These are phyloP conservation scores for Termitomyces sp. DNA, from an alignment of 768 basidiomycete species.

Conservation along the genomic window DNA sequence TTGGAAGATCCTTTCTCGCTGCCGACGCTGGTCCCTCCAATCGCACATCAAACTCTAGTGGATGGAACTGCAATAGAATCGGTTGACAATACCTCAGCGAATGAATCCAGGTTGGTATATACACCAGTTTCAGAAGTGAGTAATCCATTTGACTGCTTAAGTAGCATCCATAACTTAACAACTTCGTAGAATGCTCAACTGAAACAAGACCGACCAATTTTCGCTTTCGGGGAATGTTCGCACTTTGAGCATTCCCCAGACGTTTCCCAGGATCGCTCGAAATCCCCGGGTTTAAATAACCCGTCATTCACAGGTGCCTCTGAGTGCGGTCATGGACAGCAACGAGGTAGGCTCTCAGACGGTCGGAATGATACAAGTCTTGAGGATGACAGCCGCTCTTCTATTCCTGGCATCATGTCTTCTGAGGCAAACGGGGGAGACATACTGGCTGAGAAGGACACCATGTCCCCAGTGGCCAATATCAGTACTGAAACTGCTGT, in stretches of 20 bases:
- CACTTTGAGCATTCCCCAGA: neutral
- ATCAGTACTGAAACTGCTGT: conserved; percentile 51
- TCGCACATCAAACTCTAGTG: neutral
- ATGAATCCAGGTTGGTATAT: neutral
- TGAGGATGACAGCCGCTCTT: conserved; percentile 19
- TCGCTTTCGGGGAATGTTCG: neutral
- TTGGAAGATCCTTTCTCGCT: conserved; percentile 7
- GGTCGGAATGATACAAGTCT: conserved; percentile 28
- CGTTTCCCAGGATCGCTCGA: neutral
- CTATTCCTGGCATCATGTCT: neutral
- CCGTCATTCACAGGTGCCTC: neutral
- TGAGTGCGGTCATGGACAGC: neutral
- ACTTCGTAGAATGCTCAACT: neutral
- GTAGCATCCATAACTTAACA: neutral
- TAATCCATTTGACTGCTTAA: neutral
- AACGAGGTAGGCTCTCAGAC: neutral
- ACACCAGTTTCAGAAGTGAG: neutral
- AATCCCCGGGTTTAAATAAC: neutral
- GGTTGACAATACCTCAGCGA: neutral
- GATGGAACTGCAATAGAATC: neutral
- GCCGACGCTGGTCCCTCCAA: neutral
- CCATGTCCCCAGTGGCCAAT: conserved; percentile 38
- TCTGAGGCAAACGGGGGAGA: conserved; percentile 11
- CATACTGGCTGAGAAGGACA: conserved; percentile 30
- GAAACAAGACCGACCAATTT: neutral